Evolutionary conservation across 2,329 filamentous ascomycete genomes (phyloP), one percentile per base, ranked within the genome.

Genomic region (Zasmidium citrigriseum): DNA sequence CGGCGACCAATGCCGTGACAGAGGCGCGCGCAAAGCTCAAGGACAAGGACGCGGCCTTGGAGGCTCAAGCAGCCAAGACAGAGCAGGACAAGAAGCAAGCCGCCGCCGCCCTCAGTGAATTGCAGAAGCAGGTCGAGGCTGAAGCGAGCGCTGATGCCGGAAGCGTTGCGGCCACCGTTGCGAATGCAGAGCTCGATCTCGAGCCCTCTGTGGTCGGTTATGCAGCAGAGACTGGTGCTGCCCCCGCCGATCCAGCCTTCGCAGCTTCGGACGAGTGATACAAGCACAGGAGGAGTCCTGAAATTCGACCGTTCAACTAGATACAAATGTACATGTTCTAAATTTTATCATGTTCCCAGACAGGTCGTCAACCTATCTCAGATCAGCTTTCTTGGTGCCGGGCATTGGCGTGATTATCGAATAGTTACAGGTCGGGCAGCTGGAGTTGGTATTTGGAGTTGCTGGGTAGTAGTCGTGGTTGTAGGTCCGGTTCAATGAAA

Each of bases 401-500:
- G 63, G 61, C 63, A 63, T 64, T 1, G 51, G 45, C 48, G 53
- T 54, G 16, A 63, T 38, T 11, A 57, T 46, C 5, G 52, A 38
- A 47, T 64, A 66, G 46, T 63, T 58, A 49, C 66, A 67, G n/a
- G 55, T 64, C 18, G 50, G 46, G 54, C 67, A 69, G 20, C 52
- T 41, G 29, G 64, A 65, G 22, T 57, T 53, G 38, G 64, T 68
- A 20, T 70, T 56, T 9, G 56, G 54, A 16, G 64, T 66, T 11
- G 60, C 64, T 20, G 69, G 67, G 55, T 73, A 73, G 3, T 24
- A 23, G 52, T 72, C 70, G 4, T 56, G 41, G 2, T 64, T 64
- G 48, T 71, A 74, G 2, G 71, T 73, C 3, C 55, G 58, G 34
- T 74, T 73, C 27, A 74, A 52, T 25, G 53, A 54, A 9, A 74